Conservation (phyloP, 2,329 filamentous ascomycete species). For the Davidsoniella virescens region DNA sequence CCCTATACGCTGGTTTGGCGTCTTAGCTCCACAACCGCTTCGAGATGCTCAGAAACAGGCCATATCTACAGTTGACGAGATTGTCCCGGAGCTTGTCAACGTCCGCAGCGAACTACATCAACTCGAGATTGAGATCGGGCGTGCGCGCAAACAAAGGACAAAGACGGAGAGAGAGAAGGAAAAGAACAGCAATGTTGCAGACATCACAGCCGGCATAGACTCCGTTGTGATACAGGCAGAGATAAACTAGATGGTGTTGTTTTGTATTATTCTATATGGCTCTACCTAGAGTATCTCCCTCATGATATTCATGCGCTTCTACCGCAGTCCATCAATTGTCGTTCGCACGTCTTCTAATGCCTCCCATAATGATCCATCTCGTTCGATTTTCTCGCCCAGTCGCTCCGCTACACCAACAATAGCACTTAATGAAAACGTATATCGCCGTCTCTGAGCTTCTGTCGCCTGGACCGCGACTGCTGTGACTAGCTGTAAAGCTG, state of each 20-base stretch:
- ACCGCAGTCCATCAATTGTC: conserved; percentile 18
- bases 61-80: conserved; percentile 34
- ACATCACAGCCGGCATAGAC: background rate
- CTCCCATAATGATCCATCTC: no score
- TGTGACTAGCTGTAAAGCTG: conserved; percentile 38
- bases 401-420: conserved; percentile 32
- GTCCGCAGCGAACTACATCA: conserved; percentile 43
- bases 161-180: conserved; percentile 22
- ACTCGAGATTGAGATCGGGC: conserved; percentile 53
- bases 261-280: no score
- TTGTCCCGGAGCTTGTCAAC: conserved; percentile 40
- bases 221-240: background rate
- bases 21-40: conserved; percentile 35
- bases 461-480: conserved; percentile 32
- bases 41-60: conserved; percentile 44
- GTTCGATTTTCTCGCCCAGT: conserved; percentile 18
- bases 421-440: conserved; percentile 33
- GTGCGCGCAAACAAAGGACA: conserved; percentile 38
- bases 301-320: no score
- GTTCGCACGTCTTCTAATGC: conserved; percentile 25
- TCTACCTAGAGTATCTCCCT: background rate
- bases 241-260: background rate
- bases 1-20: conserved; percentile 42
- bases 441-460: conserved; percentile 31
- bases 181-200: background rate